phyloP scores from a whole-genome alignment of 192 early-diverging fungal species.

The Glomus cerebriforme region DNA sequence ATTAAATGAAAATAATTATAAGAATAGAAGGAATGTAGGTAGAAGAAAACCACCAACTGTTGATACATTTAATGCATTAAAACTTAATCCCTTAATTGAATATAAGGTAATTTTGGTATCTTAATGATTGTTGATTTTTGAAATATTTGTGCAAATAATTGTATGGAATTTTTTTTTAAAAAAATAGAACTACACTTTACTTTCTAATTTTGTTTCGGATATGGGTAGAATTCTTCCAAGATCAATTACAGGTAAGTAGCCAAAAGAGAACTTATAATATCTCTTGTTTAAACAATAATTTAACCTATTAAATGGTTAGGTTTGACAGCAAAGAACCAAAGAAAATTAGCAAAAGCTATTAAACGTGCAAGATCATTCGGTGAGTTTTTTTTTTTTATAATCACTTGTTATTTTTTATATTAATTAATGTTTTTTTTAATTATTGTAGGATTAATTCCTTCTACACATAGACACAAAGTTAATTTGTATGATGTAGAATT shows the following conservation, averaged over 20 bases:
- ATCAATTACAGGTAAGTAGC: conserved; percentile 39
- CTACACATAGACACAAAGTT: conserved; percentile 6
- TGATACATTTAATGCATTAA: conserved; percentile 46
- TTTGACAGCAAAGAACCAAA: conserved; percentile 47
- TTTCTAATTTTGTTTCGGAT: conserved; percentile 49
- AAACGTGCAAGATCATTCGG: conserved; percentile 52
- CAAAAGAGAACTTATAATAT: background rate
- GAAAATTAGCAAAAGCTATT: conserved; percentile 49
- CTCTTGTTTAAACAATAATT: background rate
- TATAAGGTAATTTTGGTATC: conserved; percentile 36
- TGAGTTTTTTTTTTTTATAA: background rate
- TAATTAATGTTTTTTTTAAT: background rate
- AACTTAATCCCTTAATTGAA: conserved; percentile 48
- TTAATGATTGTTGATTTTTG: background rate
- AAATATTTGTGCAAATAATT: background rate
- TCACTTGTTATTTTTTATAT: background rate
- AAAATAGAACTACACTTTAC: conserved; percentile 39
- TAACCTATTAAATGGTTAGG: conserved; percentile 33
- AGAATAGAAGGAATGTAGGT: background rate
- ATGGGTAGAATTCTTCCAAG: conserved; percentile 53
- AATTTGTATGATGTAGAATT: background rate
- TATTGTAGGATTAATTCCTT: conserved; percentile 7
- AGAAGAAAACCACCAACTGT: conserved; percentile 1
- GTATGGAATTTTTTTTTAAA: background rate
- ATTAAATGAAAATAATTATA: conserved; percentile 14